Percentiles rank a stretch among this genome's conserved stretches.
phyloP scores from a whole-genome alignment of 805 yeast species.

The Soucietia sequanensis region DNA sequence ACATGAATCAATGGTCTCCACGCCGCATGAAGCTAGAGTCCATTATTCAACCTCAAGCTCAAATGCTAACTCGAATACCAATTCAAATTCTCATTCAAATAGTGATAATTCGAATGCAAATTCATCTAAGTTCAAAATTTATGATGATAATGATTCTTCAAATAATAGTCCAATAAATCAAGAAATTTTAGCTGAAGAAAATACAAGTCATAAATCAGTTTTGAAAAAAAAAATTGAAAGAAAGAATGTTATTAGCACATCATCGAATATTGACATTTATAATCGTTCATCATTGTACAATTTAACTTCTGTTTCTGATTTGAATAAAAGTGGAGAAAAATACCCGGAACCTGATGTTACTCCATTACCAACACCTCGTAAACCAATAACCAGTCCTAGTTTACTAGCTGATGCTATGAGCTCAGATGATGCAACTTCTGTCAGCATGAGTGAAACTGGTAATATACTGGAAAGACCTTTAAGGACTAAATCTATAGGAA shows the following conservation, averaged over 20 bases:
- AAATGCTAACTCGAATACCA: neutral
- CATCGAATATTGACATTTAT: slow-evolving; percentile 15
- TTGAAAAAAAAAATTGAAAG: slow-evolving; percentile 8
- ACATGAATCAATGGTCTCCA: slow-evolving; percentile 1
- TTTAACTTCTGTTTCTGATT: slow-evolving; percentile 12
- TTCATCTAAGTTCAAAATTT: slow-evolving; percentile 10
- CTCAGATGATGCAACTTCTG: neutral
- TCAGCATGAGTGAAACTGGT: neutral
- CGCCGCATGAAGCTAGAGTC: neutral
- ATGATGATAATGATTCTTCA: slow-evolving; percentile 6
- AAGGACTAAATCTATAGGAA: neutral
- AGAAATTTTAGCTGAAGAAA: slow-evolving; percentile 1
- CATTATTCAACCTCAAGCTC: neutral
- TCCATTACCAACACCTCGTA: slow-evolving; percentile 7
- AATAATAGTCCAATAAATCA: slow-evolving; percentile 6
- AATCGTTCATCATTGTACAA: slow-evolving; percentile 16
- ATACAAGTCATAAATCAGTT: slow-evolving; percentile 7
- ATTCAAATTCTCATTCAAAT: neutral
- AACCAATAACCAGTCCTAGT: neutral
- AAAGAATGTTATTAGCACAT: slow-evolving; percentile 14
- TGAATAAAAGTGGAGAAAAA: slow-evolving; percentile 11
- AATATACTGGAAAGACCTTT: slow-evolving; percentile 7
- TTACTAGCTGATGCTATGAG: neutral
- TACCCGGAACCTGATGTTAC: slow-evolving; percentile 20
- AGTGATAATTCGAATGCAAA: neutral